Percentiles rank a stretch among this genome's conserved stretches.
Conservation (phyloP, 2,329 filamentous ascomycete species). For the Ustulina deusta region DNA sequence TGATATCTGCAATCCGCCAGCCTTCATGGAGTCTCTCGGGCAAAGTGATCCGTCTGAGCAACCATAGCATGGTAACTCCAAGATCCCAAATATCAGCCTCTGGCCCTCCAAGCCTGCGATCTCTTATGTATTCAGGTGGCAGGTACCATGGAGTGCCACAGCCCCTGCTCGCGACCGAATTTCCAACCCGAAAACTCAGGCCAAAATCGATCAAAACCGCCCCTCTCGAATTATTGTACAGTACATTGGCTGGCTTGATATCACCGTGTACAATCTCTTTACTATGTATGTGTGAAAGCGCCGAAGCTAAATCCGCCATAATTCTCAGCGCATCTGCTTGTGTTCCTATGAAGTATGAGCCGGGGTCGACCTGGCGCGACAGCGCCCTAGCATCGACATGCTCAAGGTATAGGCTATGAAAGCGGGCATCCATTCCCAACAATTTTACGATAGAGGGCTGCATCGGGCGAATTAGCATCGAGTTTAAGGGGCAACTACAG, state of each 20-base stretch:
- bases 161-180: background rate
- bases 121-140: background rate
- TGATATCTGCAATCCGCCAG: background rate
- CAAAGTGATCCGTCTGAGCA: background rate
- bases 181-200: background rate
- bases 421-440: slow-evolving; percentile 15
- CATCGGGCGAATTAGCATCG: background rate
- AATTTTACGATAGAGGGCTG: slow-evolving; percentile 13
- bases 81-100: slow-evolving; percentile 16
- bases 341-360: background rate
- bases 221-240: background rate
- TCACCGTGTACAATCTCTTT: slow-evolving; percentile 10
- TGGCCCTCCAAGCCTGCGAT: background rate
- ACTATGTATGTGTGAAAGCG: slow-evolving; percentile 1
- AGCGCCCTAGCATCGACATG: slow-evolving; percentile 3
- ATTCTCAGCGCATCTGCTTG: slow-evolving; percentile 1
- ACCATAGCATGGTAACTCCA: background rate
- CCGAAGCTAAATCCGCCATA: slow-evolving; percentile 12
- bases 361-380: fast-evolving
- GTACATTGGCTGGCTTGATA: slow-evolving; percentile 25
- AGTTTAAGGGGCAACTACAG: fast-evolving
- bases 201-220: slow-evolving; percentile 23
- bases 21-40: background rate
- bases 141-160: slow-evolving; percentile 25
- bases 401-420: slow-evolving; percentile 14